A percentile compares a stretch with the other conserved stretches of the same genome.
Evolutionary conservation across 2,329 filamentous ascomycete genomes (phyloP).

Genomic region (Xylaria multiplex): DNA sequence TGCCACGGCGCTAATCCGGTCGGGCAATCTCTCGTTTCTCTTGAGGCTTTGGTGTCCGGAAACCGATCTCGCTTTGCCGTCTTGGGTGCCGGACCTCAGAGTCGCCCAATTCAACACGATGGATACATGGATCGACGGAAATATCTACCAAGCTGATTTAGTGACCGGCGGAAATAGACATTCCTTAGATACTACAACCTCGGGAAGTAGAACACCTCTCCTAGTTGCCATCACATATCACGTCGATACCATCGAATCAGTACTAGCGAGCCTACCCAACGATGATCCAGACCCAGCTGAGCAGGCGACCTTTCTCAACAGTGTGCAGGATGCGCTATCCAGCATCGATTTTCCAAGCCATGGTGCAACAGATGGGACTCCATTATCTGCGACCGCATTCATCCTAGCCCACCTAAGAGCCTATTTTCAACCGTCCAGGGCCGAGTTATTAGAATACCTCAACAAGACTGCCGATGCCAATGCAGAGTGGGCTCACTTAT

Average conservation of each 20-base stretch:
- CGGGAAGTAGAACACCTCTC: not conserved
- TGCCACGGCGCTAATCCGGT: not conserved
- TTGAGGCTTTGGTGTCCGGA: not conserved
- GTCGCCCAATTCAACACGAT: constrained; percentile 1
- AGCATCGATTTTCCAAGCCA: not conserved
- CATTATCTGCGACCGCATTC: not conserved
- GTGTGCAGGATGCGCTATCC: not conserved
- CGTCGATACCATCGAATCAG: not conserved
- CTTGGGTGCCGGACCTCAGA: not conserved
- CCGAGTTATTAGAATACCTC: not conserved
- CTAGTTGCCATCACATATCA: not conserved
- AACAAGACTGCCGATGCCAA: too few species aligned
- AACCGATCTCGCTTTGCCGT: not conserved
- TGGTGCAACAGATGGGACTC: not conserved
- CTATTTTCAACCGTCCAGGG: constrained; percentile 1
- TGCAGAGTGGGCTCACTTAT: too few species aligned
- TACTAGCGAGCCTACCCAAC: not conserved
- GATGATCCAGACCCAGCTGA: not conserved
- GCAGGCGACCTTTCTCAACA: not conserved
- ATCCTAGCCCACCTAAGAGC: not conserved
- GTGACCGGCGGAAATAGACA: not conserved
- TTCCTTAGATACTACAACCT: not conserved
- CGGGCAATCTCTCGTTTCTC: not conserved
- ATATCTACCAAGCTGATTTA: not conserved
- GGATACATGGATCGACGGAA: not conserved